Percentiles rank a stretch among this genome's conserved stretches.
phyloP scores from a whole-genome alignment of 768 basidiomycete species.

The Stropharia rugosoannulata region DNA sequence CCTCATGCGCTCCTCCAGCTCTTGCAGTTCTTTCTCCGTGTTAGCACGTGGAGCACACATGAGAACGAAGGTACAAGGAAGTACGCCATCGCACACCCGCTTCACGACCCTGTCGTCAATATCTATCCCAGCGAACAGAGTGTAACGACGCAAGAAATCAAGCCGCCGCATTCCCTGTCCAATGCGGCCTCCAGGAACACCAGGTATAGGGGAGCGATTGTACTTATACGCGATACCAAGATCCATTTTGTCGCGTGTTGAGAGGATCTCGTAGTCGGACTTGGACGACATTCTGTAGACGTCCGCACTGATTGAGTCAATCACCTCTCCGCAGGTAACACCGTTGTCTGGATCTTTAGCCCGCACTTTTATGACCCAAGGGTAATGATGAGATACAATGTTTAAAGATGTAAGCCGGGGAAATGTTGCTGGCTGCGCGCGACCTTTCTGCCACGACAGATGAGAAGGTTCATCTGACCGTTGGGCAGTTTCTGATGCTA shows the following conservation, averaged over 20 bases:
- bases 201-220: conserved; percentile 63
- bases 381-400: conserved; percentile 54
- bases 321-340: conserved; percentile 75
- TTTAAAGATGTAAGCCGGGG: conserved; percentile 57
- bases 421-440: conserved; percentile 64
- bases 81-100: conserved; percentile 41
- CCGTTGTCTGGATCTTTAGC: conserved; percentile 56
- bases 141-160: conserved; percentile 62
- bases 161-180: conserved; percentile 61
- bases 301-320: conserved; percentile 46
- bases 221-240: conserved; percentile 55
- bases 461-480: conserved; percentile 56
- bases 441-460: conserved; percentile 66
- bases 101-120: conserved; percentile 41
- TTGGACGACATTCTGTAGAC: conserved; percentile 51
- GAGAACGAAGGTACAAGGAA: conserved; percentile 63
- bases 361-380: conserved; percentile 73
- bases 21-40: conserved; percentile 48
- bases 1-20: conserved; percentile 40
- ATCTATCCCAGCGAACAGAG: conserved; percentile 64
- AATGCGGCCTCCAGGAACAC: conserved; percentile 70
- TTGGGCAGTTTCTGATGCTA: conserved; percentile 55
- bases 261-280: conserved; percentile 49
- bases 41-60: conserved; percentile 48
- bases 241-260: conserved; percentile 32